Conservation (phyloP, 148 eudicot genomes). For the Chenopodium suecicum region DNA sequence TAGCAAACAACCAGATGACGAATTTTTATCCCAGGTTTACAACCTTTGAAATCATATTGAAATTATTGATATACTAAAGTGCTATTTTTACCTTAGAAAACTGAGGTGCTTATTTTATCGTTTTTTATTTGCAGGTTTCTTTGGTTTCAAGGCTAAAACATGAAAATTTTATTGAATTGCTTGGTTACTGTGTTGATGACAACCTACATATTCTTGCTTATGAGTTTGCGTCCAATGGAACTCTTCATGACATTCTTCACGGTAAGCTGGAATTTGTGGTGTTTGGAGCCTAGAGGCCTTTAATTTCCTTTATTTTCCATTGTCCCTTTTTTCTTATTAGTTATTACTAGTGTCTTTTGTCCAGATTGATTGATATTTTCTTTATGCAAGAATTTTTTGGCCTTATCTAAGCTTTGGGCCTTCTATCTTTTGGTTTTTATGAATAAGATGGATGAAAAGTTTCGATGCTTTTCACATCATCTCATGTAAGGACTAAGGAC, state of each 20-base stretch:
- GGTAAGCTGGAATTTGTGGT: slow-evolving; percentile 39
- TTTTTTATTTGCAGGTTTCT: slow-evolving; percentile 48
- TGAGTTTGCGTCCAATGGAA: slow-evolving; percentile 93
- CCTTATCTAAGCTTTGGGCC: background rate
- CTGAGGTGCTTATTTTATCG: slow-evolving; percentile 10
- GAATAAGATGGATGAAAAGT: background rate
- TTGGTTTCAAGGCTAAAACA: slow-evolving; percentile 76
- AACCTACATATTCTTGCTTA: slow-evolving; percentile 65
- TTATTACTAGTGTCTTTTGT: background rate
- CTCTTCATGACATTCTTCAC: slow-evolving; percentile 79
- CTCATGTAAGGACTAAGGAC: background rate
- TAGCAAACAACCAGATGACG: slow-evolving; percentile 65
- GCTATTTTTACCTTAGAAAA: slow-evolving; percentile 1
- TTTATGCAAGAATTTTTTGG: background rate
- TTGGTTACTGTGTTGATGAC: slow-evolving; percentile 79
- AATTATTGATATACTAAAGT: background rate
- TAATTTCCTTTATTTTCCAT: background rate
- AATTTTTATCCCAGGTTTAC: slow-evolving; percentile 74
- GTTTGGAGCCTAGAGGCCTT: background rate
- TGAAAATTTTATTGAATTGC: slow-evolving; percentile 77
- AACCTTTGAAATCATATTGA: background rate
- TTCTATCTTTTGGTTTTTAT: background rate
- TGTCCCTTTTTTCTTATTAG: background rate
- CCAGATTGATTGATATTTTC: background rate
- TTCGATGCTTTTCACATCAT: background rate